Base-by-base conservation (phyloP, 2,329 filamentous ascomycete genomes). In the Neoascochyta sp. region DNA sequence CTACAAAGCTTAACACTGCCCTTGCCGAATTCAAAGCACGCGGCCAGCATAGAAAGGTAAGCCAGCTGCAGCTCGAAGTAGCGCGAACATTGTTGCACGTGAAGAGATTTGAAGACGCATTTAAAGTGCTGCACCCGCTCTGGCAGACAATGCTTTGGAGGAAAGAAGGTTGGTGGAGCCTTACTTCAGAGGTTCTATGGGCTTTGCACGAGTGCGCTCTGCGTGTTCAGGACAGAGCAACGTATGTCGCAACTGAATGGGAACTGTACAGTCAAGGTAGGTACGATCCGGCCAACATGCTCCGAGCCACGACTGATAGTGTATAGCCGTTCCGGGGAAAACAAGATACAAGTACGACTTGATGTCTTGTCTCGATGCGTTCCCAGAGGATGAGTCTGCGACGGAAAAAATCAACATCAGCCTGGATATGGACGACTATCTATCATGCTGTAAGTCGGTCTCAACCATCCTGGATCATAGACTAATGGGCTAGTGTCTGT, bases 91-190 rank as follows among this genome's bases (percentile, higher is more conserved):
- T 77, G 16, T 66, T 77, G 22, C 63, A 67, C 21, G 63, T 64
- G 11, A 68, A 65, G 11, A 65, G 64, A 16, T 78, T 73, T 58
- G 50, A 60, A 4, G 67, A 75, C 24, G 77, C 74, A 5, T 61
- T 74, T 30, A 53, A 66, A 14, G 59, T 74, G 3, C 61, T 81
- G 12, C 61, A 62, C 19, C 66, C 73, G 4, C 50, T 79, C 1
- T 81, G 77, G 77, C 52, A 70, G 22, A 65, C 54, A 7, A 69
- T 74, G 52, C 67, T 63, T n/a, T 81, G 78, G 78, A 71, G 78
- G 24, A 59, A 57, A 23, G 70, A 77, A 47, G 68, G 71, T n/a
- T 81, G 78, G 77, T 76, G 72, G 68, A 52, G 61, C 22, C 62
- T 78, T 4, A 73, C 78, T 40, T 66, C 65, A 30, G 68, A 71